phyloP scores from a whole-genome alignment of 164 flowering plant genomes.

The Chimonanthus praecox region DNA sequence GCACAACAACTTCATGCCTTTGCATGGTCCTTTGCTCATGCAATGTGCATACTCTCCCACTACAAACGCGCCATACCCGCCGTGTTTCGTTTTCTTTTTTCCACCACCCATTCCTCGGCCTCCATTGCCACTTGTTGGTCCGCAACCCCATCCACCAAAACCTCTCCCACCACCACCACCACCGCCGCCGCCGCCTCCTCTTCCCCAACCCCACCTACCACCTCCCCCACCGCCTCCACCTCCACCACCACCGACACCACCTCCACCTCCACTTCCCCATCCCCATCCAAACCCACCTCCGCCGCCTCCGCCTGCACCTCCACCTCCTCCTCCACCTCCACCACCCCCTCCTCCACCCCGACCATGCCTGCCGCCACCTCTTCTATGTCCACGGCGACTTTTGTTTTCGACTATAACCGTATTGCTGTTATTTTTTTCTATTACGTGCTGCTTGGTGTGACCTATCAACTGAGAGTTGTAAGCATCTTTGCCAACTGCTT shows the following conservation, averaged over 20 bases:
- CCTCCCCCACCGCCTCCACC: neutral
- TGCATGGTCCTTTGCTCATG: constrained; percentile 14
- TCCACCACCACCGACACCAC: neutral
- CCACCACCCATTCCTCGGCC: neutral
- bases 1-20: constrained; percentile 13
- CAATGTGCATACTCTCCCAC: constrained; percentile 17
- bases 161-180: neutral
- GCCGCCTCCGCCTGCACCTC: neutral
- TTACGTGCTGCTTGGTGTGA: neutral
- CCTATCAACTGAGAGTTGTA: neutral
- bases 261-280: neutral
- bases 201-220: neutral
- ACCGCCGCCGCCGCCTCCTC: neutral
- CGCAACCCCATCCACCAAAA: neutral
- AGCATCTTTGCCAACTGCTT: neutral
- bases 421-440: neutral
- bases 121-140: neutral
- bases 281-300: neutral
- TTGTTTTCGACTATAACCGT: neutral
- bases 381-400: neutral
- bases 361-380: neutral
- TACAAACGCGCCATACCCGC: neutral
- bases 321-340: neutral
- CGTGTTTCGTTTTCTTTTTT: neutral
- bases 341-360: neutral